Conservation (phyloP, 768 basidiomycete species). For the Russula sp. region DNA sequence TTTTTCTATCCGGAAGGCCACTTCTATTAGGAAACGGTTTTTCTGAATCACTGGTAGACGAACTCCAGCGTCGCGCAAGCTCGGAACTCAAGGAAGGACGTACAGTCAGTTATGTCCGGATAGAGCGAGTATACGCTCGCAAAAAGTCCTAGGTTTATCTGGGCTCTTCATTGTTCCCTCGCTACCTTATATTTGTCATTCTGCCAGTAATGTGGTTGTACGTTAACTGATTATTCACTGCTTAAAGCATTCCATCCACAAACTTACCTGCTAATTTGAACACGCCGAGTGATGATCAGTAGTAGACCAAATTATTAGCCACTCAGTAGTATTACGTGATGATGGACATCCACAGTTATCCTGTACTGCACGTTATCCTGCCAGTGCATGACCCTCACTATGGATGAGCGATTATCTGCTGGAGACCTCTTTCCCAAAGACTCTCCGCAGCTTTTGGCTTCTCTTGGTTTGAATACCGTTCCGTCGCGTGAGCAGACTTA, state of each 20-base stretch:
- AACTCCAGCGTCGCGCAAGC: constrained; percentile 51
- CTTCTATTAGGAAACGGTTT: constrained; percentile 64
- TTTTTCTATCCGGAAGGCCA: constrained; percentile 63
- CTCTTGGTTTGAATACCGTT: constrained; percentile 54
- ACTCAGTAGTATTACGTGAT: too few relatives aligned
- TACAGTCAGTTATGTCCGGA: constrained; percentile 49
- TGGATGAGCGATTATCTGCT: constrained; percentile 11
- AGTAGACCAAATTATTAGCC: too few relatives aligned
- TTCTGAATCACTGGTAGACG: constrained; percentile 49
- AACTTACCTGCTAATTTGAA: neutral
- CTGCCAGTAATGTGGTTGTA: constrained; percentile 12
- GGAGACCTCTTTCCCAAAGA: constrained; percentile 32
- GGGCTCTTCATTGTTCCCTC: neutral
- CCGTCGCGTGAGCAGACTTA: constrained; percentile 61
- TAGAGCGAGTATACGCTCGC: constrained; percentile 62
- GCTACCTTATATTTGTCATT: constrained; percentile 8
- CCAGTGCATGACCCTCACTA: neutral
- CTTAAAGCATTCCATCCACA: neutral
- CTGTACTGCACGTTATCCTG: too few relatives aligned
- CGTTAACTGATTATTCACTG: constrained; percentile 8
- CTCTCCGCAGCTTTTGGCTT: constrained; percentile 46
- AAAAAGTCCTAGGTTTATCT: constrained; percentile 37
- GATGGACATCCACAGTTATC: too few relatives aligned
- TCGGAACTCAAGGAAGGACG: constrained; percentile 50
- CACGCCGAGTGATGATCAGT: neutral